Evolutionary conservation across 257 asterid species (phyloP), one percentile per base, ranked within the genome.

Genomic region (Ajuga chamaepitys): DNA sequence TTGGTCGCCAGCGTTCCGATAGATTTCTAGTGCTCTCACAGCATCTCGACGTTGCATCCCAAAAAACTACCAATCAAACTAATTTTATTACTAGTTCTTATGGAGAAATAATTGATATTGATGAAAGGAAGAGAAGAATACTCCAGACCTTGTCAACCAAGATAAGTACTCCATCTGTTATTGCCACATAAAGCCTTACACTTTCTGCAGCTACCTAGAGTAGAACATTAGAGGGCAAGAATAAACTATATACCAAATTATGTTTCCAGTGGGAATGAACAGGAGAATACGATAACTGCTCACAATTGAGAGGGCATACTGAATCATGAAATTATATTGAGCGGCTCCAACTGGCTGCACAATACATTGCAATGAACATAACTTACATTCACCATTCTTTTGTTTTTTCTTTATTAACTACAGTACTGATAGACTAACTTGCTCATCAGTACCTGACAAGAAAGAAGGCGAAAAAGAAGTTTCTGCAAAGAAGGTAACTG

Each of bases 21-120:
- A 89, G 66, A 87, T 87, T 70, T 85, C 95, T 62, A 87, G 88
- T 46, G 95, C 90, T 74, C 77, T 77, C 58, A 85, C 85, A 28
- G 95, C 95, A 71, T 87, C 95, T 59, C 68, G 77, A 4, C 81
- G 86, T 71, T 76, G 85, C 95, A 89, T 89, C 81, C 81, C 89
- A 30, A 89, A 89, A 74, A 70, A 87, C 95, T 85, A 80, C 45
- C 26, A 25, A 80, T 25, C 22, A 35, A 62, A 37, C 18, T 60
- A 51, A 47, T 62, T 74, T 74, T 74, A 72, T 65, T 67, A 22
- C 16, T 25, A 22, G 14, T 71, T 54, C 22, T 40, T 62, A 34
- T 9, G 34, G 59, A 34, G 22, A 67, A 51, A 58, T 28, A 46
- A 40, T 22, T 16, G 12, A 16, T 4, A 50, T 22, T 25, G 6